Conservation (phyloP, 2,329 filamentous ascomycete species). For the Aspergillus spinulosporus region DNA sequence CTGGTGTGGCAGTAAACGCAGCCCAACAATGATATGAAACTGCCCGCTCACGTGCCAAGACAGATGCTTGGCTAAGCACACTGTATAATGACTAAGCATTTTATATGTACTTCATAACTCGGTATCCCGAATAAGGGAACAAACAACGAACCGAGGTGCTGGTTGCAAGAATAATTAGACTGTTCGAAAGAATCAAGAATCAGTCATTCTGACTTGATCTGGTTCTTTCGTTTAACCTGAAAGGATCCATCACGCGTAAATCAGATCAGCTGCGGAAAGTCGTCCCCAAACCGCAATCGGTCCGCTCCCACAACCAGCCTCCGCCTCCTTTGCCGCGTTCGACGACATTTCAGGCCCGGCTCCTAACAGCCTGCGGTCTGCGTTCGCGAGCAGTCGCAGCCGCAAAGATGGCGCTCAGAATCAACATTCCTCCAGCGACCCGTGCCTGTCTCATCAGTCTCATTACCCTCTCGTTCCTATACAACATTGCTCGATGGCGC, state of each 20-base stretch:
- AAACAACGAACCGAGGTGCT: background rate
- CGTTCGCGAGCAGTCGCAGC: constrained; percentile 22
- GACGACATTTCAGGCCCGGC: background rate
- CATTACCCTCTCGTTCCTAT: constrained; percentile 73
- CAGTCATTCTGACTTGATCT: background rate
- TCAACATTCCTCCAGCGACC: constrained; percentile 92
- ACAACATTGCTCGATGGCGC: constrained; percentile 63
- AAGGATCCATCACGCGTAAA: background rate
- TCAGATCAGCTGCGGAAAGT: background rate
- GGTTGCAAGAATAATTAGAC: background rate
- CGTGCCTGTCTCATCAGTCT: constrained; percentile 75
- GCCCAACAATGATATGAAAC: too few relatives aligned
- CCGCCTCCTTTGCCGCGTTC: constrained; percentile 4
- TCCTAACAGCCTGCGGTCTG: constrained; percentile 14
- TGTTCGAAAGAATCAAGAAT: background rate
- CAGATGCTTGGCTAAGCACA: background rate
- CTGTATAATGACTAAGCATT: background rate
- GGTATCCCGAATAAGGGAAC: background rate
- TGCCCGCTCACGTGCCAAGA: background rate
- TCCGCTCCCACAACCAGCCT: constrained; percentile 10
- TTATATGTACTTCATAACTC: background rate
- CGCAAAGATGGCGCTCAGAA: constrained; percentile 67
- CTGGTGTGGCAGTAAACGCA: too few relatives aligned
- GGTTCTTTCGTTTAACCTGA: background rate
- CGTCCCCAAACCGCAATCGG: background rate